Conservation (phyloP, 2,329 filamentous ascomycete species). For the Ophiostoma sp. region DNA sequence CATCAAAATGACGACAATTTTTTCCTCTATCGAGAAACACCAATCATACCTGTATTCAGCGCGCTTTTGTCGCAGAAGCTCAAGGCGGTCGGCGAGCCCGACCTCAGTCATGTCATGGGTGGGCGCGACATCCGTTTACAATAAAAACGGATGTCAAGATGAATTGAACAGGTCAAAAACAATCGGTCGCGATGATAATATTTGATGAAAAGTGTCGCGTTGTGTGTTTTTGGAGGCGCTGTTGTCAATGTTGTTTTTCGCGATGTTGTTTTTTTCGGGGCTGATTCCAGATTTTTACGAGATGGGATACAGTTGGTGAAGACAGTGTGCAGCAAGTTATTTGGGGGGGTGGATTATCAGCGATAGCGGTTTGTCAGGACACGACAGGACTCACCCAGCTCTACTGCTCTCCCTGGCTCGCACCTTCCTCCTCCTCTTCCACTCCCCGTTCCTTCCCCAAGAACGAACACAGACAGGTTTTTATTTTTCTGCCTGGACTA, state of each 20-base stretch:
- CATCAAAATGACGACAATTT: conserved; percentile 47
- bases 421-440: not conserved
- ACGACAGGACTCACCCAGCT: not conserved
- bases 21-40: conserved; percentile 41
- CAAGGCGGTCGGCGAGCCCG: conserved; percentile 59
- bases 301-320: conserved; percentile 14
- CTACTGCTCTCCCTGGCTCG: not conserved
- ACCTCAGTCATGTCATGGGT: conserved; percentile 67
- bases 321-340: conserved; percentile 17
- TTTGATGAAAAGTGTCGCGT: conserved; percentile 37
- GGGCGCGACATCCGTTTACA: conserved; percentile 64
- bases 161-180: conserved; percentile 33
- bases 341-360: conserved; percentile 28
- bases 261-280: conserved; percentile 22
- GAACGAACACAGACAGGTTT: conserved; percentile 14
- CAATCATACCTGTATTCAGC: conserved; percentile 54
- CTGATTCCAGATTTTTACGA: conserved; percentile 28
- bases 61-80: conserved; percentile 60
- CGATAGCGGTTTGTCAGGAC: conserved; percentile 24
- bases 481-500: conserved; percentile 18
- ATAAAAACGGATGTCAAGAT: conserved; percentile 51
- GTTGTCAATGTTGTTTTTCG: conserved; percentile 31
- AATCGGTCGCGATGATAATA: conserved; percentile 33
- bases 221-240: conserved; percentile 29
- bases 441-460: not conserved